phyloP scores from a whole-genome alignment of 192 early-diverging fungal species.

The Cladochytrium replicatum region DNA sequence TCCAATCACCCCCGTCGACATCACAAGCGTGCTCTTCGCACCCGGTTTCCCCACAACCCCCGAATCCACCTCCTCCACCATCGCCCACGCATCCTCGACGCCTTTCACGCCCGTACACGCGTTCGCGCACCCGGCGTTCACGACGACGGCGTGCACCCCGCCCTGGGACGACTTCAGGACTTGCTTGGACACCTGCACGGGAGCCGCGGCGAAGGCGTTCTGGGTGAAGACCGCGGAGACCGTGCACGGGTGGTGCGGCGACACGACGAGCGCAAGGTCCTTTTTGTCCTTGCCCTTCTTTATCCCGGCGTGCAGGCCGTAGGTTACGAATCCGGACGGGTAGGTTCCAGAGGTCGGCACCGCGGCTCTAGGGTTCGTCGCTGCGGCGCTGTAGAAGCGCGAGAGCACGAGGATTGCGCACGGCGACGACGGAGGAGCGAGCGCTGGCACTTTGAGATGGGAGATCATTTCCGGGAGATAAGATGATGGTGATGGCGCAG shows the following conservation, averaged over 20 bases:
- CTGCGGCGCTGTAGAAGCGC: no score
- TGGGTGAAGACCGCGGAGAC: constrained; percentile 87
- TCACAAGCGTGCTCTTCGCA: constrained; percentile 49
- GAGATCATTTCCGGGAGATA: no score
- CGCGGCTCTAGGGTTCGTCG: no score
- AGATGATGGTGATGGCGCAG: no score
- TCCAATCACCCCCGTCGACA: constrained; percentile 98
- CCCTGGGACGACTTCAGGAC: constrained; percentile 43
- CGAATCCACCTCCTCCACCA: constrained; percentile 48
- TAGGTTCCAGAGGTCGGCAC: constrained; percentile 71
- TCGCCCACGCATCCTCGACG: constrained; percentile 61
- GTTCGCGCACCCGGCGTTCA: constrained; percentile 92
- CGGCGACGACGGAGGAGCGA: no score
- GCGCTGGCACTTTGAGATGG: no score
- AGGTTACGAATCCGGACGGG: constrained; percentile 73
- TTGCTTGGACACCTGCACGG: constrained; percentile 62
- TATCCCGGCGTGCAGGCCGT: constrained; percentile 63
- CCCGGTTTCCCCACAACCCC: constrained; percentile 17
- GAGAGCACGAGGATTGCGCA: no score
- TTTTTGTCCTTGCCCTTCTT: constrained; percentile 65
- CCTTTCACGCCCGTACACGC: constrained; percentile 88
- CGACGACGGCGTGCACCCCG: constrained; percentile 47
- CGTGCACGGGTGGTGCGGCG: constrained; percentile 46
- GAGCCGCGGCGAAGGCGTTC: constrained; percentile 86
- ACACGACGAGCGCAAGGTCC: constrained; percentile 75